Percentiles rank a stretch among this genome's conserved stretches.
Evolutionary conservation across 1,284 basidiomycete species (phyloP).

Genomic region (Tilletia setariae): DNA sequence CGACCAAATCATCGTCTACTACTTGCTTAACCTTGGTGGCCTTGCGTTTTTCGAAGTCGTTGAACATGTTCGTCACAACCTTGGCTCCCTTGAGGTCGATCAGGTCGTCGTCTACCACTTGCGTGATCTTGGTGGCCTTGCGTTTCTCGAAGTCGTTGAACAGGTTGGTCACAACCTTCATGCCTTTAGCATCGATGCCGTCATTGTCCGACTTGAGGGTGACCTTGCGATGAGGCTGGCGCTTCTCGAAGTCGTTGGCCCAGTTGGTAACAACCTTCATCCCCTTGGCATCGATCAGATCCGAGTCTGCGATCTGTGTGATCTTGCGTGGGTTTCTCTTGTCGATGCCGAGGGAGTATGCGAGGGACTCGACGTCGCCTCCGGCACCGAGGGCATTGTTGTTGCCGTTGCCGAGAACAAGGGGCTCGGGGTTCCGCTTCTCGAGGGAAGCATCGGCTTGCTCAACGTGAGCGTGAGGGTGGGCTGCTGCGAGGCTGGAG

Average conservation of each 20-base stretch:
- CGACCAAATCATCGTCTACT: neutral
- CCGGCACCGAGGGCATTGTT: slow-evolving; percentile 22
- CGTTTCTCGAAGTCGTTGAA: slow-evolving; percentile 1
- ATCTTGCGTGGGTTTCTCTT: neutral
- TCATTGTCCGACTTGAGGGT: neutral
- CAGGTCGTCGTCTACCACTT: neutral
- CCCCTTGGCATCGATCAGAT: neutral
- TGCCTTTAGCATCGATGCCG: neutral
- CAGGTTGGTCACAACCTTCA: neutral
- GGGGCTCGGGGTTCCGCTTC: slow-evolving; percentile 7
- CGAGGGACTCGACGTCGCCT: too few species aligned
- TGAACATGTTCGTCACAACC: neutral
- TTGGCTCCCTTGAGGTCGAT: slow-evolving; percentile 8
- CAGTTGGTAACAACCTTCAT: neutral
- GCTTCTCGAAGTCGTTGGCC: slow-evolving; percentile 11
- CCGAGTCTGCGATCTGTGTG: neutral
- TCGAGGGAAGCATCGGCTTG: neutral
- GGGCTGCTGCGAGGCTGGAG: slow-evolving; percentile 11
- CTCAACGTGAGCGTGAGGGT: slow-evolving; percentile 2
- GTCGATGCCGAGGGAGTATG: too few species aligned
- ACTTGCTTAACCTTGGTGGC: neutral
- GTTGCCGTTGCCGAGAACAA: slow-evolving; percentile 25
- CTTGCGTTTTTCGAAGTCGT: slow-evolving; percentile 4
- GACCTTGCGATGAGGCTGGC: neutral
- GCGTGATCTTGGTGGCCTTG: neutral